phyloP scores from a whole-genome alignment of 2,329 filamentous ascomycete genomes.

The Leptographium radiaticola region DNA sequence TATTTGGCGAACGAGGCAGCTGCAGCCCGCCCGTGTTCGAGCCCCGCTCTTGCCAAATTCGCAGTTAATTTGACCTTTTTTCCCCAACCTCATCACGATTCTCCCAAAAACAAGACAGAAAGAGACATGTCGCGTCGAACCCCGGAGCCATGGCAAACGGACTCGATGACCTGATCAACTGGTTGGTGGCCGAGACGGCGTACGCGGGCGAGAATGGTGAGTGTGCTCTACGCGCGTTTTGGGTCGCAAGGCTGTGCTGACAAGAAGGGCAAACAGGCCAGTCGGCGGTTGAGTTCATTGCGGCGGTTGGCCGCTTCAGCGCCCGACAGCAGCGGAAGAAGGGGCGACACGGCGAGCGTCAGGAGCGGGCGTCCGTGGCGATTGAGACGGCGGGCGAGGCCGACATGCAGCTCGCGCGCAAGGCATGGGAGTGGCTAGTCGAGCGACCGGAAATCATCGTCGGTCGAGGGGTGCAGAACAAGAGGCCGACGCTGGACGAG shows the following conservation, averaged over 20 bases:
- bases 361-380: neutral
- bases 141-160: constrained; percentile 21
- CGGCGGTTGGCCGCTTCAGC: constrained; percentile 10
- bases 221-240: constrained; percentile 9
- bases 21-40: constrained; percentile 9
- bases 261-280: constrained; percentile 7
- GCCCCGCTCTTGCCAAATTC: constrained; percentile 7
- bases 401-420: constrained; percentile 19
- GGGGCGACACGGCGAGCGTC: neutral
- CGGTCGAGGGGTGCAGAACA: constrained; percentile 21
- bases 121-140: constrained; percentile 1
- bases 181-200: constrained; percentile 29
- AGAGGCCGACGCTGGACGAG: constrained; percentile 25
- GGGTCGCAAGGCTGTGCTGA: too few species aligned
- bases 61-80: neutral
- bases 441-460: constrained; percentile 27
- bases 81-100: neutral
- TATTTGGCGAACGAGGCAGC: neutral
- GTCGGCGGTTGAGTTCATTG: constrained; percentile 12
- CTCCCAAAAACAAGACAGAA: neutral
- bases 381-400: neutral
- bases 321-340: neutral
- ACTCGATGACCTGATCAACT: constrained; percentile 31
- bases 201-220: constrained; percentile 29
- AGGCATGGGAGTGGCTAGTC: constrained; percentile 28